Evolutionary conservation across 768 basidiomycete species (phyloP).

Genomic region (Tulasnella sp.): DNA sequence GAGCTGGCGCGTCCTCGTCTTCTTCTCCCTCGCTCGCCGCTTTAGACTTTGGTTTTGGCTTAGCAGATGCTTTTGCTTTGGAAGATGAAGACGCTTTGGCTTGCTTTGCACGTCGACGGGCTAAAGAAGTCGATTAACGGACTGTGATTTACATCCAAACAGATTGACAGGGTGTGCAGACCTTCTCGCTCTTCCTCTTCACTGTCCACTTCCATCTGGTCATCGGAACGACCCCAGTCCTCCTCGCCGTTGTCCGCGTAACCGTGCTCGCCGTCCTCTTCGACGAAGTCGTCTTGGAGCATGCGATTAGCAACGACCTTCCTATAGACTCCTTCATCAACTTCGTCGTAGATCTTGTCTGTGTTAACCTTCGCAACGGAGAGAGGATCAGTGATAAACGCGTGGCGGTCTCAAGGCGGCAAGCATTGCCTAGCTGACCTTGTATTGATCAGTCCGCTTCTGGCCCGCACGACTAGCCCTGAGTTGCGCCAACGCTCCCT

Average conservation of each 20-base stretch:
- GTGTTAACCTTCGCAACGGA: neutral
- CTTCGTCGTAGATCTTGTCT: constrained; percentile 17
- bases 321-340: constrained; percentile 47
- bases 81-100: constrained; percentile 3
- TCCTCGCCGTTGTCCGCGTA: constrained; percentile 98
- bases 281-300: constrained; percentile 85
- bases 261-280: constrained; percentile 82
- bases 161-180: constrained; percentile 28
- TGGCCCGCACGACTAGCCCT: constrained; percentile 10
- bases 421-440: neutral
- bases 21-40: neutral
- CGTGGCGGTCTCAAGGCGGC: neutral
- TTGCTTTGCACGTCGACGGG: constrained; percentile 32
- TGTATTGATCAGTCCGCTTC: constrained; percentile 8
- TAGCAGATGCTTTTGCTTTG: neutral
- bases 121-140: constrained; percentile 21
- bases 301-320: constrained; percentile 73
- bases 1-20: neutral
- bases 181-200: constrained; percentile 44
- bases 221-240: constrained; percentile 49
- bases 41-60: neutral
- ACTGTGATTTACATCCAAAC: constrained; percentile 9
- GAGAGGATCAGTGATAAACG: neutral
- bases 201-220: constrained; percentile 29
- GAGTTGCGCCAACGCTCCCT: constrained; percentile 5